Conservation (phyloP, 73 alveolate species). For the Paramecium primaurelia region DNA sequence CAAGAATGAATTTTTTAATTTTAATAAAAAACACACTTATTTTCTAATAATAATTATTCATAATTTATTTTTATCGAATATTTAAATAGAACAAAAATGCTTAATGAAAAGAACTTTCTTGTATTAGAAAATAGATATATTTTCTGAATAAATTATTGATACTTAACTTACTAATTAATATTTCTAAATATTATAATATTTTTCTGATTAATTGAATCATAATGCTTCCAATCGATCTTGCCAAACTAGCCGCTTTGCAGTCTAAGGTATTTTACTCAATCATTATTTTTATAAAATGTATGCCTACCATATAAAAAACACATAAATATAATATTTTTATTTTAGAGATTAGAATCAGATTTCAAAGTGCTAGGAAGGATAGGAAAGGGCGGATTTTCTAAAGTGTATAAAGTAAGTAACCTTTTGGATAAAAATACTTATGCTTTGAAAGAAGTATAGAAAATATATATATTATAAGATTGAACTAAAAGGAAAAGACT, state of each 20-base stretch:
- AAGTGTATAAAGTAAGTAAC: constrained; percentile 55
- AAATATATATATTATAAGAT: neutral
- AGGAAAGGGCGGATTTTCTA: constrained; percentile 62
- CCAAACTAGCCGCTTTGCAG: constrained; percentile 4
- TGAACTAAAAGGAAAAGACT: neutral
- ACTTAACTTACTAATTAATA: neutral
- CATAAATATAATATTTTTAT: neutral
- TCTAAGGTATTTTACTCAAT: neutral
- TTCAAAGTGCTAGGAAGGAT: constrained; percentile 65
- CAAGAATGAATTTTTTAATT: neutral
- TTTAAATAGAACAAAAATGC: neutral
- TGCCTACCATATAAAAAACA: neutral
- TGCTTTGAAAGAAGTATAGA: constrained; percentile 53
- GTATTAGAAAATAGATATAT: too few relatives aligned
- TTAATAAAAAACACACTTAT: neutral
- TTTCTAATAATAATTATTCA: neutral
- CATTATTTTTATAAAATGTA: neutral
- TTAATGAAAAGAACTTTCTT: neutral
- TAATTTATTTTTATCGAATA: too few relatives aligned
- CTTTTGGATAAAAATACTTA: constrained; percentile 50
- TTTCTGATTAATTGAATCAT: neutral
- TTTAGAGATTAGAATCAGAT: constrained; percentile 54
- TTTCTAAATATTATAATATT: neutral
- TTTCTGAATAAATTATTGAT: neutral
- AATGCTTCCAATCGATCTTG: constrained; percentile 1